Conservation (phyloP, 2,329 filamentous ascomycete species). For the Claviceps arundinis region DNA sequence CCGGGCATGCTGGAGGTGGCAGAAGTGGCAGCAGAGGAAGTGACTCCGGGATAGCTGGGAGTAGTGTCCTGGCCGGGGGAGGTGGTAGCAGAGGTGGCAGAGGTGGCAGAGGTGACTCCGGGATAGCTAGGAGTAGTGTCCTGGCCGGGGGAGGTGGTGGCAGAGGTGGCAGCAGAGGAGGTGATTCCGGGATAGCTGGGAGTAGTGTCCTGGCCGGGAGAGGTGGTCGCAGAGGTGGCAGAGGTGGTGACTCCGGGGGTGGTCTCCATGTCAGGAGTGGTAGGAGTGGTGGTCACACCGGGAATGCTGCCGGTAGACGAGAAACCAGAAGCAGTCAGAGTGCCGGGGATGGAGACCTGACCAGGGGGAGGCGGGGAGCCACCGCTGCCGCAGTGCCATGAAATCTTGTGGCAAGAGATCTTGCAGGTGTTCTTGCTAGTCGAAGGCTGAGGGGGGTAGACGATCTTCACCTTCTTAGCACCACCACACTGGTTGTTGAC, state of each 20-base stretch:
- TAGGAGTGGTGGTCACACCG: background rate
- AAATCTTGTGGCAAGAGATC: conserved; percentile 28
- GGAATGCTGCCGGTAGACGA: background rate
- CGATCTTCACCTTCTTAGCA: conserved; percentile 66
- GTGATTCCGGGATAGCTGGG: conserved; percentile 10
- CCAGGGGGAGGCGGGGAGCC: conserved; percentile 1
- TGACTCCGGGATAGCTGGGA: conserved; percentile 10
- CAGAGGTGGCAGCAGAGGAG: background rate
- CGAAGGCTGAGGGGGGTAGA: conserved; percentile 42
- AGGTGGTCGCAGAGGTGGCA: background rate
- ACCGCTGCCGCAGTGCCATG: conserved; percentile 52
- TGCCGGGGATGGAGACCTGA: background rate
- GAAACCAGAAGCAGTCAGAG: background rate
- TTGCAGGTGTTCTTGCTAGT: conserved; percentile 47
- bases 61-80: conserved; percentile 5
- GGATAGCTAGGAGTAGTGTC: conserved; percentile 9
- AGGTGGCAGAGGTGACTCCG: conserved; percentile 3
- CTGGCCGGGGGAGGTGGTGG: conserved; percentile 3
- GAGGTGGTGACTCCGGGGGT: too few species aligned
- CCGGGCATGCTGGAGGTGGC: background rate
- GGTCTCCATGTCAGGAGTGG: background rate
- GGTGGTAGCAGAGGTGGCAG: background rate
- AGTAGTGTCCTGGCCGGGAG: conserved; percentile 5
- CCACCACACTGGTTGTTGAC: conserved; percentile 87
- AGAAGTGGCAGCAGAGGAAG: background rate